Base-by-base conservation (phyloP, 106 monocot species). In the Platanthera guangdongensis region DNA sequence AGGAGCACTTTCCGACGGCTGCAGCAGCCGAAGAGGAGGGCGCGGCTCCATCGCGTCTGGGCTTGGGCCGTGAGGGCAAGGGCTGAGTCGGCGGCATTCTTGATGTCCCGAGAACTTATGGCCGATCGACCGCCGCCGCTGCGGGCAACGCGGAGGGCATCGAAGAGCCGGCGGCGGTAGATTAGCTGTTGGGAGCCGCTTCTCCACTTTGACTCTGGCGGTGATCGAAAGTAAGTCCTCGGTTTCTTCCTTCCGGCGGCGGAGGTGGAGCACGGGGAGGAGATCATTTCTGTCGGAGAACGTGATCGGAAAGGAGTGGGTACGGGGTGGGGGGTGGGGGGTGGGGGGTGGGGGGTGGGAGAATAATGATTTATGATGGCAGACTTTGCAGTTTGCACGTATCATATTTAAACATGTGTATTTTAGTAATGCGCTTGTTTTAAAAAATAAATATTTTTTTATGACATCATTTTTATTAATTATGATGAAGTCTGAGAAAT, bases 71-170 rank as follows among this genome's bases (percentile, higher is more conserved):
- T 88, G 6, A 88, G 63, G 16, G 93, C 93, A 5, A 94, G 88
- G 22, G 90, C 93, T 8, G 93, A 88, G 79, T 94, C 90, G 6
- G 93, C 93, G 0, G 93, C 90, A 9, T 84, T 85, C 80, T 90
- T 94, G 71, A 94, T 73, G 28, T 80, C 79, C 3, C 80, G 78
- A 0, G 90, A 60, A 3, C 69, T 49, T 71, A 67, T 25, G 12
- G 62, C 13, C 57, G n/a, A 54, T 15, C 14, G 45, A 11, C 57
- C 39, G 30, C 67, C 50, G 76, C 51, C 67, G 22, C 69, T 22
- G 7, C 84, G 64, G 55, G 82, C 46, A 53, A 77, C 68, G 2
- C 77, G 79, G 14, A 94, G 84, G 16, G 84, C 88, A 21, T 86
- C 86, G 16, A 94, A 19, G 25, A 90, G 88, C 18, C 86, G 84